Conservation (phyloP, 169 alveolate species). For the Plasmodium fragile region DNA sequence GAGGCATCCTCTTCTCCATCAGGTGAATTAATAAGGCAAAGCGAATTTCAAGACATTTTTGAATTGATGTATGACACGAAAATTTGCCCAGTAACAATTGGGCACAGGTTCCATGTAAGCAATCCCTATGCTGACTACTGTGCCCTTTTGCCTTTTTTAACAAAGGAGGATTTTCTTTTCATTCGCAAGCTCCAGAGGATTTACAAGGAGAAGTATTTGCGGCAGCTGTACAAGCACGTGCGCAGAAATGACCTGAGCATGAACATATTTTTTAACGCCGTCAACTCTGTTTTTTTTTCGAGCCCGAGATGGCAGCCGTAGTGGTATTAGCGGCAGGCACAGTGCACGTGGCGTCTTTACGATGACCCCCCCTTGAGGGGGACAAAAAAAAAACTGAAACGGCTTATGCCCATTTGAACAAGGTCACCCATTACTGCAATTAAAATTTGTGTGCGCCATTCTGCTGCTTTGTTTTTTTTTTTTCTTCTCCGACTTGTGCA, state of each 20-base stretch:
- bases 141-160: conserved; percentile 84
- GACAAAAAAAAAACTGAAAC: background rate
- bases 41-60: conserved; percentile 25
- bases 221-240: conserved; percentile 33
- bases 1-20: background rate
- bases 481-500: background rate
- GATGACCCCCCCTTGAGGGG: background rate
- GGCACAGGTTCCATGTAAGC: conserved; percentile 41
- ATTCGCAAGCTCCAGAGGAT: conserved; percentile 52
- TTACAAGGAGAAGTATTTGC: conserved; percentile 70
- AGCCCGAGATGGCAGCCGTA: background rate
- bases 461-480: background rate
- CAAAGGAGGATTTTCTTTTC: conserved; percentile 49
- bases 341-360: background rate
- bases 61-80: conserved; percentile 39
- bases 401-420: background rate
- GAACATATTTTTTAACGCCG: conserved; percentile 56
- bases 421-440: background rate
- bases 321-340: background rate
- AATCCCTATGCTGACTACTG: conserved; percentile 84
- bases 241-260: conserved; percentile 31
- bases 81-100: conserved; percentile 20
- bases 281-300: conserved; percentile 38
- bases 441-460: background rate
- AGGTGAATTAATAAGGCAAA: background rate